Conservation (phyloP, 805 yeast species). For the Candida lessepsii region DNA sequence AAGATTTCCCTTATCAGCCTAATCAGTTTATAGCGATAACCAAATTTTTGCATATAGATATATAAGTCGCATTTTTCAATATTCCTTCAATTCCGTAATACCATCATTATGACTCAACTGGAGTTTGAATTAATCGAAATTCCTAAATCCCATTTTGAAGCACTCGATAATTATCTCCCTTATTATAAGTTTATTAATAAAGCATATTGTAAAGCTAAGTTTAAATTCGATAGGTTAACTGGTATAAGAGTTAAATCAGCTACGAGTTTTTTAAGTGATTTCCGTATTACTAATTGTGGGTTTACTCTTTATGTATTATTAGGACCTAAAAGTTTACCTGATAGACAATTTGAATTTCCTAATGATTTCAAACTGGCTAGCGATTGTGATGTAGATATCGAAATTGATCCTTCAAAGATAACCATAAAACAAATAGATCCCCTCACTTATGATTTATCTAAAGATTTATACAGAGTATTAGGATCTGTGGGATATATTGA, state of each 20-base stretch:
- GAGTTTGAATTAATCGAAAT: slow-evolving; percentile 4
- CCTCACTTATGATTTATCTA: slow-evolving; percentile 18
- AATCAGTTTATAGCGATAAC: slow-evolving; percentile 39
- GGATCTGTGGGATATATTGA: slow-evolving; percentile 25
- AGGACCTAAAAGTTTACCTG: slow-evolving; percentile 25
- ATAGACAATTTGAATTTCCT: slow-evolving; percentile 24
- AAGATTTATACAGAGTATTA: slow-evolving; percentile 22
- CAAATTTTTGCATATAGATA: slow-evolving; percentile 27
- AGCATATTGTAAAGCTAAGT: slow-evolving; percentile 50
- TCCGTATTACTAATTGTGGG: slow-evolving; percentile 22
- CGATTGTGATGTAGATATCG: slow-evolving; percentile 30
- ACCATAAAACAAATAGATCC: slow-evolving; percentile 18
- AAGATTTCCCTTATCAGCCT: slow-evolving; percentile 35
- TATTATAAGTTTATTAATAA: slow-evolving; percentile 39
- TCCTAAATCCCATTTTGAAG: slow-evolving; percentile 7
- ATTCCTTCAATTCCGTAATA: too few species aligned
- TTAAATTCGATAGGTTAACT: slow-evolving; percentile 40
- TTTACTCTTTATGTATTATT: slow-evolving; percentile 24
- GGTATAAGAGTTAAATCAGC: slow-evolving; percentile 40
- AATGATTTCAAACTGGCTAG: slow-evolving; percentile 20
- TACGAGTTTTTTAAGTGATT: slow-evolving; percentile 21
- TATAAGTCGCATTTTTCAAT: background rate
- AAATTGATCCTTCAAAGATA: slow-evolving; percentile 16
- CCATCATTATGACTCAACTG: background rate
- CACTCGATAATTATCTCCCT: background rate